Evolutionary conservation across 805 yeast genomes (phyloP), one percentile per base, ranked within the genome.

Genomic region (Starmerella bombicola): DNA sequence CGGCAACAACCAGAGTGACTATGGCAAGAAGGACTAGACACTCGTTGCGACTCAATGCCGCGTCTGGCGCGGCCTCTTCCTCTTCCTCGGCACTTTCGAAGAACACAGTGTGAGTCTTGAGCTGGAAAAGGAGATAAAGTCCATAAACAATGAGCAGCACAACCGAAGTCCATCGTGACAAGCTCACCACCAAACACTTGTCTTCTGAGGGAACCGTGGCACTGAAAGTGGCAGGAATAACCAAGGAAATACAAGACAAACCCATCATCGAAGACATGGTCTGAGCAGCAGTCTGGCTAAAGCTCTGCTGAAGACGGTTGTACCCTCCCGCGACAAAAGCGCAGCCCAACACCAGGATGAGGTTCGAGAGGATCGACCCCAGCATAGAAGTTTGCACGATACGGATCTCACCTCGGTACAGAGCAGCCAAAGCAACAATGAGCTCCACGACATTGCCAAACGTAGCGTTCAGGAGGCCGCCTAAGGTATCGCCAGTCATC

Each of bases 401-500:
- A 48, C 94, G 71, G 38, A 91, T 76, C 62, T 91, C 96, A 51
- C 83, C 81, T 33, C 81, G 79, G 51, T 64, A 68, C 54, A 91
- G 68, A 1, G 98, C 98, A 51, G 91, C 84, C 21, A 91, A 67
- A 1, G 95, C 81, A 26, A 91, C 97, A 60, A 91, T 91, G 45
- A 91, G 74, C 64, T 91, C 98, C 18, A 91, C 95, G 2, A 97
- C 97, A 60, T 91, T 91, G 44, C 98, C 98, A 59, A 91, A 83
- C 8, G 97, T 86, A 2, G 98, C 98, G 63, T 91, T 91, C 55
- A 91, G 68, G 48, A 91, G 68, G 0, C 97, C 97, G 12, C 98
- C 97, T 19, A 88, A 50, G 8, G 96, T 86, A 55, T 84, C 81
- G 45, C 97, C 96, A 25, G 84, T 84, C 48, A 80, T 77, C 43